Evolutionary conservation across 2,329 filamentous ascomycete species (phyloP).

Genomic region (Colletotrichum kahawae): DNA sequence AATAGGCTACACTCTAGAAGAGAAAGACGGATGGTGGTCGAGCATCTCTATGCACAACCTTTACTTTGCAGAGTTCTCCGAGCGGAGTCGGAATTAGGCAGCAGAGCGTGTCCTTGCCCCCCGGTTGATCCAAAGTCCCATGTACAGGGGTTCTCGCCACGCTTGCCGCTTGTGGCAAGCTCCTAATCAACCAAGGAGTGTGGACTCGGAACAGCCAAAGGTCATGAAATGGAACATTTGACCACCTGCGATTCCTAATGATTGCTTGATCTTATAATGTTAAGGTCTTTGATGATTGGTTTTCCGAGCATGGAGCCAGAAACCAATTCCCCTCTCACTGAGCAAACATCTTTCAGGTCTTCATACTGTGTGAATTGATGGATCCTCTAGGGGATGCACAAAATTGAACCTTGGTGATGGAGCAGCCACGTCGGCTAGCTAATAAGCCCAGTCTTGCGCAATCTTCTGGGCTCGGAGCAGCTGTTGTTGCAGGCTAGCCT

Average conservation of each 20-base stretch:
- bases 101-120: not conserved
- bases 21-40: not conserved
- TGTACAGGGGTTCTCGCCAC: not conserved
- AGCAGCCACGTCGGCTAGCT: not conserved
- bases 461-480: no score
- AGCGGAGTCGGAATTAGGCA: not conserved
- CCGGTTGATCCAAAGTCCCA: not conserved
- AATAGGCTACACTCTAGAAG: not conserved
- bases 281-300: fast-evolving
- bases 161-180: not conserved
- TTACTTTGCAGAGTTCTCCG: not conserved
- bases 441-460: not conserved
- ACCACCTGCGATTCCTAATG: not conserved
- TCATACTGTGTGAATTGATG: not conserved
- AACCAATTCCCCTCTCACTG: not conserved
- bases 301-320: not conserved
- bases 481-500: no score
- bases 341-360: not conserved
- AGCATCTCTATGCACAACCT: not conserved
- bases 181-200: not conserved
- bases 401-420: not conserved
- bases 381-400: not conserved
- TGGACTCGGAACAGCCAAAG: not conserved
- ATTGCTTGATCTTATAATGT: not conserved
- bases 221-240: not conserved